These are phyloP conservation scores for Prunella vulgaris DNA, from an alignment of 257 asterid species.

Conservation along the genomic window DNA sequence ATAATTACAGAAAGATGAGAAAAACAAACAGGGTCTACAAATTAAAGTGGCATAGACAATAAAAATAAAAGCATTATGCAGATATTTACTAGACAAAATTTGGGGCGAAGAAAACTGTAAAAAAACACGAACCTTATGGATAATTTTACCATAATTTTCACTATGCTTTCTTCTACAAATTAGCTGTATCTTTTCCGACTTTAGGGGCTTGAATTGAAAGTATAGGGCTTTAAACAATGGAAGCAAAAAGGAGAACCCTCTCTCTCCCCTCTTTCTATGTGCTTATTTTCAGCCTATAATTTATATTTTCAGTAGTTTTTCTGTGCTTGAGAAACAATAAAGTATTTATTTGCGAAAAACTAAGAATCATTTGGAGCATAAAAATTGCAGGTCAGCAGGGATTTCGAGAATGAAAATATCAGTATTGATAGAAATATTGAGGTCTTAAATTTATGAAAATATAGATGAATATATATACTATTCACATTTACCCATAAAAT, in stretches of 20 bases:
- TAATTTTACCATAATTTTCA: neutral
- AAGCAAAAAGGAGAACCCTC: neutral
- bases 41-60: too few species aligned
- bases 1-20: neutral
- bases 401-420: too few species aligned
- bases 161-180: neutral
- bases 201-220: neutral
- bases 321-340: neutral
- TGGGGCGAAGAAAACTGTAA: neutral
- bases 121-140: constrained; percentile 8
- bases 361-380: neutral
- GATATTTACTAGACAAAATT: neutral
- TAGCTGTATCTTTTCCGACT: neutral
- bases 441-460: too few species aligned
- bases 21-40: neutral
- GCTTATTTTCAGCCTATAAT: neutral
- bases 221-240: neutral
- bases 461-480: too few species aligned
- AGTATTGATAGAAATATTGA: too few species aligned
- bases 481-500: too few species aligned
- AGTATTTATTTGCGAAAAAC: neutral
- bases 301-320: neutral
- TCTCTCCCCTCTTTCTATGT: neutral
- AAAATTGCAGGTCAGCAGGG: neutral
- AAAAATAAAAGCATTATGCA: neutral